phyloP scores from a whole-genome alignment of 192 early-diverging fungal species.

The Obelidium mucronatum region DNA sequence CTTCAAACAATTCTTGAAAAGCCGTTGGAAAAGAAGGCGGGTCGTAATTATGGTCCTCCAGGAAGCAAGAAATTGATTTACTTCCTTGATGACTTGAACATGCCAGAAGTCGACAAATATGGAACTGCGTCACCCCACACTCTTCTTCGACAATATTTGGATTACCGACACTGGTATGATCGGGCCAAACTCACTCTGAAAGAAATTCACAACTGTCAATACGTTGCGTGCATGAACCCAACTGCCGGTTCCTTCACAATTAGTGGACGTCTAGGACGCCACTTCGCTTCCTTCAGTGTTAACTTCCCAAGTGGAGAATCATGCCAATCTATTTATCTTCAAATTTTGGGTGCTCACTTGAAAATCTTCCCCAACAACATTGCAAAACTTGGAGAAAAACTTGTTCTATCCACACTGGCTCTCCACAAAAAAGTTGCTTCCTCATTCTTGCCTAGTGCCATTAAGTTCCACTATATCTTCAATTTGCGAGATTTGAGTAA shows the following conservation, averaged over 20 bases:
- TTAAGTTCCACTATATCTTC: constrained; percentile 75
- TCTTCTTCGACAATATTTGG: constrained; percentile 65
- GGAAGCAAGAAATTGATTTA: constrained; percentile 71
- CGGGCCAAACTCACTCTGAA: constrained; percentile 68
- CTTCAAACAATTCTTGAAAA: constrained; percentile 68
- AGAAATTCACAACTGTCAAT: constrained; percentile 74
- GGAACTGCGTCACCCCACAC: constrained; percentile 70
- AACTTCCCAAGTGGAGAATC: constrained; percentile 69
- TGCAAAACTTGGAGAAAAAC: constrained; percentile 61
- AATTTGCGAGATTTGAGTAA: constrained; percentile 67
- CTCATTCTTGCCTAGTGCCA: constrained; percentile 65
- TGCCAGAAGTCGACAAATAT: constrained; percentile 76
- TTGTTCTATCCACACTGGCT: constrained; percentile 58
- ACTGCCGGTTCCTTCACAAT: constrained; percentile 72
- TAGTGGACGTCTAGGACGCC: constrained; percentile 60
- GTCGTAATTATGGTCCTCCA: constrained; percentile 69
- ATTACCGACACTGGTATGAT: constrained; percentile 74
- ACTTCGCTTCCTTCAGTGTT: constrained; percentile 70
- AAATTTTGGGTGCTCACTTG: constrained; percentile 63
- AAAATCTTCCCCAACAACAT: constrained; percentile 63
- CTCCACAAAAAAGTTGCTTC: constrained; percentile 67
- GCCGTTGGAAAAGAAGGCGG: constrained; percentile 72
- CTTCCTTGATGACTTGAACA: constrained; percentile 73
- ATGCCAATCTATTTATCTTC: constrained; percentile 64
- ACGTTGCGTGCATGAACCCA: constrained; percentile 72